Evolutionary conservation across 1,139 yeast species (phyloP).

Genomic region (Taiozyma onychis): DNA sequence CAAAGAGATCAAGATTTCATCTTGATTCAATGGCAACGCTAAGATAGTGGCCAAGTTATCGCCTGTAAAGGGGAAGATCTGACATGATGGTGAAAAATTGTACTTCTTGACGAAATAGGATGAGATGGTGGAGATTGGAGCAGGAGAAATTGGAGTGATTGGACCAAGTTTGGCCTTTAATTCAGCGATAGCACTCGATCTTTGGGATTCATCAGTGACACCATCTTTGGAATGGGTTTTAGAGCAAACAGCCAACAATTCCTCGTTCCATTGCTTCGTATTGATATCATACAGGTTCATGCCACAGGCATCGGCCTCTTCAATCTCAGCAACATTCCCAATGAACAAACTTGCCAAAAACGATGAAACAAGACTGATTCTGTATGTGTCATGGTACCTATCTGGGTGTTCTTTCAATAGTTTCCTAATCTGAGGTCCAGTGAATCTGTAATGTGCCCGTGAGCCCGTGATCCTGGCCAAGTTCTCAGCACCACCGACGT

Average conservation of each 20-base stretch:
- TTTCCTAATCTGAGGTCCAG: slow-evolving; percentile 85
- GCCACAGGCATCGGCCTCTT: slow-evolving; percentile 87
- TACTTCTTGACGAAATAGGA: slow-evolving; percentile 57
- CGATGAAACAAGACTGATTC: slow-evolving; percentile 74
- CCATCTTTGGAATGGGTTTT: slow-evolving; percentile 30
- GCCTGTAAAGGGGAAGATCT: slow-evolving; percentile 72
- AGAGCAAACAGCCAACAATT: slow-evolving; percentile 36
- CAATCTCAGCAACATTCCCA: slow-evolving; percentile 61
- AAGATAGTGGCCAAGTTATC: slow-evolving; percentile 88
- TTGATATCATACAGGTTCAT: slow-evolving; percentile 77
- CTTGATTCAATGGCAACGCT: slow-evolving; percentile 69
- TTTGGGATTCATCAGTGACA: slow-evolving; percentile 33
- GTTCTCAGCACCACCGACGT: slow-evolving; percentile 56
- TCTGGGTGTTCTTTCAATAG: slow-evolving; percentile 51
- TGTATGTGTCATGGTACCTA: slow-evolving; percentile 48
- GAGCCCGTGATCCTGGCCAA: slow-evolving; percentile 77
- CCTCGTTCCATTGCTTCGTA: slow-evolving; percentile 46
- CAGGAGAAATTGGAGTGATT: slow-evolving; percentile 34
- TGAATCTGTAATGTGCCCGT: slow-evolving; percentile 82
- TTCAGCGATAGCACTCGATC: slow-evolving; percentile 21
- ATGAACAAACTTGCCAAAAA: slow-evolving; percentile 68
- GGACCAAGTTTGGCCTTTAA: slow-evolving; percentile 23
- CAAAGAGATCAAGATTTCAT: slow-evolving; percentile 74
- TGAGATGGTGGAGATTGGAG: slow-evolving; percentile 42
- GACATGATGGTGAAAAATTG: slow-evolving; percentile 52